Conservation (phyloP, 805 yeast genomes). For the Scheffersomyces coipomensis region DNA sequence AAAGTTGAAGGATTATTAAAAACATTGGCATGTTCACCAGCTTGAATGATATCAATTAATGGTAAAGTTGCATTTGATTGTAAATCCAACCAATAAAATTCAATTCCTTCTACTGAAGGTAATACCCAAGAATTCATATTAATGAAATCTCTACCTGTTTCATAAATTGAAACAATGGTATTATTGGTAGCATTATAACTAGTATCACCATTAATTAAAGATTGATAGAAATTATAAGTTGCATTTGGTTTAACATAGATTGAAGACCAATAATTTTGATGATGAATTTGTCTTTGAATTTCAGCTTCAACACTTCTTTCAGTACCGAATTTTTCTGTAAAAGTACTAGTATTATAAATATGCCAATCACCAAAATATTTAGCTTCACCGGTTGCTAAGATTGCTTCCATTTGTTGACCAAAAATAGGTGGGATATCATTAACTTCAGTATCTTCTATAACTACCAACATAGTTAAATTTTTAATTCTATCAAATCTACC, state of each 20-base stretch:
- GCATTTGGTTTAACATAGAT: conserved; percentile 53
- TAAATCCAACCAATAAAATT: conserved; percentile 24
- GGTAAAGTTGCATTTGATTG: conserved; percentile 21
- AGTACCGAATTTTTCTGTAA: conserved; percentile 23
- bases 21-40: background rate
- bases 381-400: conserved; percentile 20
- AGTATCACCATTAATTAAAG: conserved; percentile 35
- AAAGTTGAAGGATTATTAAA: conserved; percentile 10
- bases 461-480: conserved; percentile 37
- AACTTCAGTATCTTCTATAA: conserved; percentile 20
- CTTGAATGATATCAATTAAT: conserved; percentile 9
- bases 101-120: conserved; percentile 41
- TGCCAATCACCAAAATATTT: conserved; percentile 35
- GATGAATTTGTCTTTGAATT: conserved; percentile 45
- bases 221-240: conserved; percentile 34
- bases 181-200: conserved; percentile 24
- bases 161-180: conserved; percentile 46
- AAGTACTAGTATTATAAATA: conserved; percentile 24
- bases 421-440: conserved; percentile 36
- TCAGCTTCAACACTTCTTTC: conserved; percentile 32
- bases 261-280: conserved; percentile 63
- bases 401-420: conserved; percentile 46
- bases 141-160: conserved; percentile 62
- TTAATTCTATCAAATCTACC: conserved; percentile 24
- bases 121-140: conserved; percentile 42